Base-by-base conservation (phyloP, 2,329 filamentous ascomycete genomes). In the Penicillium oxalicum region DNA sequence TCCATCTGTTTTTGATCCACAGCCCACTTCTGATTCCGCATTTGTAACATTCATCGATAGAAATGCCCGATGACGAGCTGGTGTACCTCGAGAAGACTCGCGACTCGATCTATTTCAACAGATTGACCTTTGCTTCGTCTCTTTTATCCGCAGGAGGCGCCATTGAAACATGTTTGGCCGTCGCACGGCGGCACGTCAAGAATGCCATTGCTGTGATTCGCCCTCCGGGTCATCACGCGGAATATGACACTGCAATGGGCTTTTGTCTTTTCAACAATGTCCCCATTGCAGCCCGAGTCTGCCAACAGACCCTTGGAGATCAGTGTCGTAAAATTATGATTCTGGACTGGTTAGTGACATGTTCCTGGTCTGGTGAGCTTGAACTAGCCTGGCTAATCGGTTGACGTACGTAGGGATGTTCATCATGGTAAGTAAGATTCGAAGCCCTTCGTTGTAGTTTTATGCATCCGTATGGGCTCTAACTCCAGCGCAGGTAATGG, bases 211-310 rank as follows among this genome's bases (percentile, higher is more conserved):
- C 93, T 1, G 86, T 98, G 34, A 95, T 98, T 60, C 82, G 93
- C 11, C 93, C 93, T 2, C 93, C 93, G 0, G 93, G 93, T 0
- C 93, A 98, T 62, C 93, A 98, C 68, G 93, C 93, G 1, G 93
- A 98, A 65, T 84, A 82, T 49, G 80, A 93, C 60, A 77, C 83
- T 33, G 81, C 91, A 0, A 93, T 95, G 79, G 93, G 93, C 0
- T 98, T 98, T 64, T 98, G 93, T 67, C 81, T 97, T 50, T 97
- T 97, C 74, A 96, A 98, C 73, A 98, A 98, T 62, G 93, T 97
- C 3, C 90, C 88, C 18, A 87, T 98, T 50, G 91, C 91, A 1
- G 85, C 90, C n/a, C 86, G 82, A 51, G 87, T 91, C 9, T 96
- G 91, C 64, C 90, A 95, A 65, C 74, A 78, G 45, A 83, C 90